A percentile compares a stretch with the other conserved stretches of the same genome.
Evolutionary conservation across 768 basidiomycete species (phyloP).

Genomic region (Polyporus arcularius): DNA sequence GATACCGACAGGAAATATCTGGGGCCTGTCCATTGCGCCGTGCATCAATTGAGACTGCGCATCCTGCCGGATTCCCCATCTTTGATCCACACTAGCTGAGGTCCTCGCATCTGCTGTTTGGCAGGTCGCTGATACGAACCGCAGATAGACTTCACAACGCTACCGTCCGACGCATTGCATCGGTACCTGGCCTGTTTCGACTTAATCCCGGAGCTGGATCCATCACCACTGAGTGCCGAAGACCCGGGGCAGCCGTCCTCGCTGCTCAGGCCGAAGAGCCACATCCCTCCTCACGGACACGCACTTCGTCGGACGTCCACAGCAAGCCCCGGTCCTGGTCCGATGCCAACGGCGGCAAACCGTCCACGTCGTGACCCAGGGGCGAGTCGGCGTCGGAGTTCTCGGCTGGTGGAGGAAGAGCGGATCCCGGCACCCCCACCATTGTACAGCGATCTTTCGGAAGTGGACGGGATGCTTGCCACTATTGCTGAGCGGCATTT

Average conservation of each 20-base stretch:
- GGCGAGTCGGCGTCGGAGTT: conserved; percentile 66
- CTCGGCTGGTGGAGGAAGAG: conserved; percentile 71
- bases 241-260: conserved; percentile 72
- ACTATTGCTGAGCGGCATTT: conserved; percentile 75
- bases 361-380: conserved; percentile 70
- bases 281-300: conserved; percentile 40
- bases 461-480: conserved; percentile 68
- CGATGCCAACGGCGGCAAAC: conserved; percentile 59
- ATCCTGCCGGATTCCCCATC: neutral
- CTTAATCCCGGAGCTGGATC: conserved; percentile 68
- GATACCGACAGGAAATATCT: neutral
- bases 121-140: neutral
- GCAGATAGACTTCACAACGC: conserved; percentile 75
- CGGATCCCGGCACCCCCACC: conserved; percentile 44
- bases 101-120: neutral
- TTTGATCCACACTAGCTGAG: neutral
- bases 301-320: conserved; percentile 44
- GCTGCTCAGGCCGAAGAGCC: conserved; percentile 52
- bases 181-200: conserved; percentile 76
- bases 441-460: conserved; percentile 68
- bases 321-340: conserved; percentile 24
- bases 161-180: conserved; percentile 66
- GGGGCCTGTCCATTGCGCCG: neutral
- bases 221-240: conserved; percentile 63
- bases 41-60: neutral